Evolutionary conservation across 495 filamentous ascomycete species (phyloP).

Genomic region (Darksidea phi): DNA sequence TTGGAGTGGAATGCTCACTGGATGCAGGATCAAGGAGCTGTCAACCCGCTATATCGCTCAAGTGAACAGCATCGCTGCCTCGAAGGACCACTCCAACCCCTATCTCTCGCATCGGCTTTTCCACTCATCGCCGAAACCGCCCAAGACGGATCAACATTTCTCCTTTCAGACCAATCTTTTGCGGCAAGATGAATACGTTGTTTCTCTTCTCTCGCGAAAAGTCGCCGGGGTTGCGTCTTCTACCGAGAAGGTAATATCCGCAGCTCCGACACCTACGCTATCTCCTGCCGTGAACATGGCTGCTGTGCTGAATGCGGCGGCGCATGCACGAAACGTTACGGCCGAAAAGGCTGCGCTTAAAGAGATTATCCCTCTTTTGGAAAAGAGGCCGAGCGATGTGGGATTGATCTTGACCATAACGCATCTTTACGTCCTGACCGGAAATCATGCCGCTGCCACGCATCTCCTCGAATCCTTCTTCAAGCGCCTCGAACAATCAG

Average conservation of each 20-base stretch:
- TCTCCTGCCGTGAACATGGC: slow-evolving; percentile 61
- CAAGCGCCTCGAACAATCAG: slow-evolving; percentile 66
- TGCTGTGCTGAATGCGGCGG: slow-evolving; percentile 79
- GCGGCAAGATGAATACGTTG: slow-evolving; percentile 63
- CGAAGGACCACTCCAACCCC: slow-evolving; percentile 64
- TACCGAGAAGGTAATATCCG: slow-evolving; percentile 58
- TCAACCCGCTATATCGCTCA: slow-evolving; percentile 76
- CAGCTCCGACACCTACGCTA: slow-evolving; percentile 54
- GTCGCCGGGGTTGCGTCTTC: slow-evolving; percentile 67
- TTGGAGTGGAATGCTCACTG: slow-evolving; percentile 35
- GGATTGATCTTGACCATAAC: slow-evolving; percentile 80
- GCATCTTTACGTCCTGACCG: slow-evolving; percentile 74
- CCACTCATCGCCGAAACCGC: slow-evolving; percentile 56
- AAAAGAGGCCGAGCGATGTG: slow-evolving; percentile 75
- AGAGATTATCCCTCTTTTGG: slow-evolving; percentile 68
- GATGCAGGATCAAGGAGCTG: slow-evolving; percentile 67
- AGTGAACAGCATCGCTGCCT: slow-evolving; percentile 69
- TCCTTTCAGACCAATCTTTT: slow-evolving; percentile 70
- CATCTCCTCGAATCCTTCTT: slow-evolving; percentile 72
- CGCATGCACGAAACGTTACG: slow-evolving; percentile 58
- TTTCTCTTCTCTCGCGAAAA: slow-evolving; percentile 79
- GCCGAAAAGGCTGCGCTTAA: slow-evolving; percentile 70
- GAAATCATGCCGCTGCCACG: slow-evolving; percentile 76
- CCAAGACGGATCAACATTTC: slow-evolving; percentile 71
- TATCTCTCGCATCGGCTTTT: slow-evolving; percentile 71